Conservation (phyloP, 306 rosid species). For the Rosa persica region DNA sequence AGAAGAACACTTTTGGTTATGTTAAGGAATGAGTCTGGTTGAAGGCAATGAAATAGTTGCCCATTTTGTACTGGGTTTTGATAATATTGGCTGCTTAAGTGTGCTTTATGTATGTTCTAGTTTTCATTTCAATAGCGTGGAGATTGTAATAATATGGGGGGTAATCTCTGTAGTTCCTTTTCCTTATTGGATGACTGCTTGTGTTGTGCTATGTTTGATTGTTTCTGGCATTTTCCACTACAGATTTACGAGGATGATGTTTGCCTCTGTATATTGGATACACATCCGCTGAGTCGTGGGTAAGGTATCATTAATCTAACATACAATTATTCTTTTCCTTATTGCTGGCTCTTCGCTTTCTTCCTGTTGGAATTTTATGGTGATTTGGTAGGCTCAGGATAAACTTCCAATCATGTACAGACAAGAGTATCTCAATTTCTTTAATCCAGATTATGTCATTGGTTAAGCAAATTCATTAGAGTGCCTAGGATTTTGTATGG, state of each 20-base stretch:
- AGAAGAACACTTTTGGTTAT: neutral
- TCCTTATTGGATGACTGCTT: neutral
- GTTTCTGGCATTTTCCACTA: conserved; percentile 24
- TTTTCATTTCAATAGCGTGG: neutral
- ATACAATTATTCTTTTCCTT: conserved; percentile 17
- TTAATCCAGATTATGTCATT: neutral
- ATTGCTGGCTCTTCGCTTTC: neutral
- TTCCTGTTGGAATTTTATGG: neutral
- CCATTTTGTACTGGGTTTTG: neutral
- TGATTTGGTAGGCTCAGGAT: neutral
- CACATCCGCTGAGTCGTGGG: conserved; percentile 89
- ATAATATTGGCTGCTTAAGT: neutral
- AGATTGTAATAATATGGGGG: neutral
- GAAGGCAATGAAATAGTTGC: neutral
- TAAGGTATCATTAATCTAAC: conserved; percentile 70
- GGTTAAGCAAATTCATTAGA: neutral
- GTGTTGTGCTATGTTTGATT: conserved; percentile 13
- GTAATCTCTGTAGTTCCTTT: neutral
- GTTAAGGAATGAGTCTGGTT: neutral
- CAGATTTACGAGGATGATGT: conserved; percentile 90
- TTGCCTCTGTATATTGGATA: conserved; percentile 87
- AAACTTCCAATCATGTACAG: neutral
- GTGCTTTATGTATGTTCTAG: neutral
- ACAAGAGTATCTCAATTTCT: neutral
- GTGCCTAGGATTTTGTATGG: neutral